Percentiles rank a stretch among this genome's conserved stretches.
Evolutionary conservation across 306 rosid genomes (phyloP).

Genomic region (Boehmeria nivea): DNA sequence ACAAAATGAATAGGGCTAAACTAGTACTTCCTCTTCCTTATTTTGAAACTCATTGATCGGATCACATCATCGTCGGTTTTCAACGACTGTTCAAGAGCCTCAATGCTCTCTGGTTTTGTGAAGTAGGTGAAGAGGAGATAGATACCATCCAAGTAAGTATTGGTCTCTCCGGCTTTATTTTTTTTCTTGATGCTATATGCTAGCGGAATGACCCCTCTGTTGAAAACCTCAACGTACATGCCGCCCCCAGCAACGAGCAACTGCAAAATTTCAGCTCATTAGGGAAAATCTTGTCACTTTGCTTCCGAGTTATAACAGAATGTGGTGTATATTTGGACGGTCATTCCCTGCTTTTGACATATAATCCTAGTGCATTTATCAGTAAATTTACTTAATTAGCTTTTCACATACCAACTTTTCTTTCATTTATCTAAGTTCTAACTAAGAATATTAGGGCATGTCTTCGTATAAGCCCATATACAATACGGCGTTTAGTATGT

Average conservation of each 20-base stretch:
- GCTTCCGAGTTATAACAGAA: constrained; percentile 2
- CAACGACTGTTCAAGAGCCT: constrained; percentile 44
- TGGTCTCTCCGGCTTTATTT: constrained; percentile 86
- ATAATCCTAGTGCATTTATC: neutral
- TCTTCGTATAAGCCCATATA: too few relatives aligned
- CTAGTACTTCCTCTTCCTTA: constrained; percentile 67
- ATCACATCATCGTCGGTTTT: constrained; percentile 59
- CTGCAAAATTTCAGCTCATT: constrained; percentile 39
- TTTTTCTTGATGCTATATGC: constrained; percentile 69
- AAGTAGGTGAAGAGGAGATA: constrained; percentile 82
- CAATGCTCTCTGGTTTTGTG: constrained; percentile 65
- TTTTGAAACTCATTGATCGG: constrained; percentile 64
- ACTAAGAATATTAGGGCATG: neutral
- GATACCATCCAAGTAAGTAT: constrained; percentile 82
- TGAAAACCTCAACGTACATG: constrained; percentile 90
- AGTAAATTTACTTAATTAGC: too few relatives aligned
- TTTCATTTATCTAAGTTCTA: neutral
- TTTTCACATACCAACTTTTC: too few relatives aligned
- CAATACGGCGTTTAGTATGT: too few relatives aligned
- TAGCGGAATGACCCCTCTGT: constrained; percentile 84
- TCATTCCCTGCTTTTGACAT: neutral
- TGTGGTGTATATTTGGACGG: too few relatives aligned
- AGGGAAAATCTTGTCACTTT: constrained; percentile 11
- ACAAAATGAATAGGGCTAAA: constrained; percentile 16
- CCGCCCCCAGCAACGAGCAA: constrained; percentile 99